Evolutionary conservation across 805 yeast species (phyloP).

Genomic region (Suhomyces xylopsoci): DNA sequence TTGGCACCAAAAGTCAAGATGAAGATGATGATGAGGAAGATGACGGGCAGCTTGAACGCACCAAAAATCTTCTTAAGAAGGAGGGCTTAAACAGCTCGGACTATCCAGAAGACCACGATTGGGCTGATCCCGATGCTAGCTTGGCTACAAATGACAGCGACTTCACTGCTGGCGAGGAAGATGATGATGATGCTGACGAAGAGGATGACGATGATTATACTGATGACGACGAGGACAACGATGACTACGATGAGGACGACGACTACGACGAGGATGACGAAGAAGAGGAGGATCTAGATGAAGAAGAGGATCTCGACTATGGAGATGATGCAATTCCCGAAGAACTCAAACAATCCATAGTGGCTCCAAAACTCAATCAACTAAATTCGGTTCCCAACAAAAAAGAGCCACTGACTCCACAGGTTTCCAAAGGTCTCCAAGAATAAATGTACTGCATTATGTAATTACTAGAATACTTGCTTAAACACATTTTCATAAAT

Average conservation of each 20-base stretch:
- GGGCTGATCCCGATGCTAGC: conserved; percentile 11
- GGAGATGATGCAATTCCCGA: conserved; percentile 13
- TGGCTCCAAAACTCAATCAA: not conserved
- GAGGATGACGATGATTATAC: conserved; percentile 15
- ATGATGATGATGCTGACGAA: conserved; percentile 19
- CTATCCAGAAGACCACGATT: conserved; percentile 8
- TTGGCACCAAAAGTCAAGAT: conserved; percentile 27
- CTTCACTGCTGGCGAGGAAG: conserved; percentile 20
- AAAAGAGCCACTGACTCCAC: not conserved
- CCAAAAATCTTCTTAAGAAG: conserved; percentile 4
- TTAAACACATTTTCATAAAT: not conserved
- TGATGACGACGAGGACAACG: conserved; percentile 14
- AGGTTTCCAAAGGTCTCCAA: not conserved
- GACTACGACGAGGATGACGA: conserved; percentile 19
- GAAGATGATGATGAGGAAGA: conserved; percentile 24
- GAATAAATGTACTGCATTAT: too few species aligned
- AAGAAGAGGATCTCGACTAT: conserved; percentile 12
- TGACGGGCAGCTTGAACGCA: conserved; percentile 25
- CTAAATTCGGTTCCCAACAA: not conserved
- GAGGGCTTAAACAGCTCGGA: conserved; percentile 13
- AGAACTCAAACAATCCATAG: conserved; percentile 3
- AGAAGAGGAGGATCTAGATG: conserved; percentile 15
- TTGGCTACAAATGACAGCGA: conserved; percentile 11
- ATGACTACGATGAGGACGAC: conserved; percentile 26
- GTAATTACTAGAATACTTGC: too few species aligned